phyloP scores from a whole-genome alignment of 768 basidiomycete species.

The Serendipita sp. region DNA sequence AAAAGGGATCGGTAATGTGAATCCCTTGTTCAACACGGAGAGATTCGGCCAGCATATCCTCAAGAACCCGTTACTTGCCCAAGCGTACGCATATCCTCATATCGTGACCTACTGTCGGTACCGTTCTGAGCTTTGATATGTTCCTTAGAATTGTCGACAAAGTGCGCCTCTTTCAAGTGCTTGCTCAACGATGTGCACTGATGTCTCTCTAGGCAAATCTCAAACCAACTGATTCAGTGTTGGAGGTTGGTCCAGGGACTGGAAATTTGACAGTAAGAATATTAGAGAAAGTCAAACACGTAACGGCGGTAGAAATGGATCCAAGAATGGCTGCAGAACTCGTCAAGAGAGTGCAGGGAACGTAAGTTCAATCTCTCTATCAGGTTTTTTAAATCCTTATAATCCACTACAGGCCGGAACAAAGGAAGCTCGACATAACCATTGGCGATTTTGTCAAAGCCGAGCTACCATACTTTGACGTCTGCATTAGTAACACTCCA shows the following conservation, averaged over 20 bases:
- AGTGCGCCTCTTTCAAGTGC: slow-evolving; percentile 17
- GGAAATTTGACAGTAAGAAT: slow-evolving; percentile 92
- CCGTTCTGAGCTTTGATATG: neutral
- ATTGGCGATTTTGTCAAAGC: slow-evolving; percentile 98
- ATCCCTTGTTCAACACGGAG: slow-evolving; percentile 87
- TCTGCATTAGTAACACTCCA: slow-evolving; percentile 97
- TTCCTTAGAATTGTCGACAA: slow-evolving; percentile 42
- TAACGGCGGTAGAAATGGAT: slow-evolving; percentile 93
- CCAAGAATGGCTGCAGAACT: slow-evolving; percentile 98
- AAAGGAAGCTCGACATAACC: slow-evolving; percentile 84
- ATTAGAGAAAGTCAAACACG: slow-evolving; percentile 80
- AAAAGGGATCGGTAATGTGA: slow-evolving; percentile 33
- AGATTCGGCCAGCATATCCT: slow-evolving; percentile 96
- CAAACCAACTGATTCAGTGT: slow-evolving; percentile 83
- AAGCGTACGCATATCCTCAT: slow-evolving; percentile 39
- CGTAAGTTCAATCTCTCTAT: slow-evolving; percentile 39
- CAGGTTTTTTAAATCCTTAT: neutral
- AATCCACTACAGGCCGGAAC: slow-evolving; percentile 54
- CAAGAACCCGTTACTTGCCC: slow-evolving; percentile 81
- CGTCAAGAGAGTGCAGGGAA: slow-evolving; percentile 93
- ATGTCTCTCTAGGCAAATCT: slow-evolving; percentile 54
- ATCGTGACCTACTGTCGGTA: slow-evolving; percentile 10
- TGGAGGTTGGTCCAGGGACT: slow-evolving; percentile 96
- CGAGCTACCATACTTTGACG: slow-evolving; percentile 96
- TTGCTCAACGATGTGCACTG: neutral